These are phyloP conservation scores for Huntiella moniliformis DNA, from an alignment of 2,329 filamentous ascomycete species.

Conservation along the genomic window DNA sequence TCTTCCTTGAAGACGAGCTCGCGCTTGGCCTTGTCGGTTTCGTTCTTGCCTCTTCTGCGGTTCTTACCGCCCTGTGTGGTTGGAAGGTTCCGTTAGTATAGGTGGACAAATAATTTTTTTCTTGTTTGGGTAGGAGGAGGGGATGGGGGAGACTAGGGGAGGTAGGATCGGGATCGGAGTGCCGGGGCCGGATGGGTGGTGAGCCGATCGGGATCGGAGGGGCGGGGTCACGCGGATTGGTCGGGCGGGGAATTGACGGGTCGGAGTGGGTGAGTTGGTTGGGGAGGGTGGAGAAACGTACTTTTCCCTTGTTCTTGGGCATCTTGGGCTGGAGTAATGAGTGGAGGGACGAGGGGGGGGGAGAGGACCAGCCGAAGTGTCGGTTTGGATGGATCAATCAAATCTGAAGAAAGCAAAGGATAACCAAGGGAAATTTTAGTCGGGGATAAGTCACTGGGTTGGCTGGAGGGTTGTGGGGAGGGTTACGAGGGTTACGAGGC, in stretches of 20 bases:
- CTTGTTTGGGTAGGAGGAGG: too few species aligned
- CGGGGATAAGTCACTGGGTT: too few species aligned
- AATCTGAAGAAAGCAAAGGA: background rate
- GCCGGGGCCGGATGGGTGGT: background rate
- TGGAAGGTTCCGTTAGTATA: background rate
- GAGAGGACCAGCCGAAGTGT: background rate
- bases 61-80: slow-evolving; percentile 78
- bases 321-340: slow-evolving; percentile 31
- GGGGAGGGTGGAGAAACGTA: slow-evolving; percentile 25
- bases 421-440: background rate
- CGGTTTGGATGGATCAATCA: background rate
- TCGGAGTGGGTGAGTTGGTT: background rate
- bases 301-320: slow-evolving; percentile 99
- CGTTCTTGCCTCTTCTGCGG: slow-evolving; percentile 94
- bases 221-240: background rate
- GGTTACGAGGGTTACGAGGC: too few species aligned
- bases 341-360: background rate
- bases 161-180: background rate
- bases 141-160: too few species aligned
- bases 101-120: background rate
- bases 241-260: background rate
- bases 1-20: slow-evolving; percentile 98
- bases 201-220: background rate
- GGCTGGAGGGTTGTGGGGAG: too few species aligned
- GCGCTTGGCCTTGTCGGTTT: slow-evolving; percentile 98